Base-by-base conservation (phyloP, 2,329 filamentous ascomycete genomes). In the Curvularia sp. region DNA sequence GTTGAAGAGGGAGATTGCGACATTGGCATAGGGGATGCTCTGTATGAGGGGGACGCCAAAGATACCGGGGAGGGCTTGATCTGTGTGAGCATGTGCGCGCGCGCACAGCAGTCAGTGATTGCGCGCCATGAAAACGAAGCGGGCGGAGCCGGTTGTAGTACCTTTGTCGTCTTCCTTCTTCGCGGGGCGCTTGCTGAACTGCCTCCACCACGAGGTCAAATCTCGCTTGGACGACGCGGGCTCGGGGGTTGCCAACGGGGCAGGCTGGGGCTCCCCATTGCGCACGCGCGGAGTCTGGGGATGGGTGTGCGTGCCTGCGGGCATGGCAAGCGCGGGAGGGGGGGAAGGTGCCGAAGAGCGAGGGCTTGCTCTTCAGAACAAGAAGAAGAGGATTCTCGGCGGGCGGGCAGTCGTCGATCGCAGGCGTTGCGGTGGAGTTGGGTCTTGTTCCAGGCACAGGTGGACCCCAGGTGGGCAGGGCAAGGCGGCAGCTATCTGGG, bases 1-100 rank as follows among this genome's bases (percentile, higher is more conserved):
- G 75, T 98, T 93, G 66, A 95, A 91, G 28, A 99, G 86, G 22
- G 94, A 98, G 72, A 99, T 99, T 64, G 95, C 95, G 60, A 99
- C 95, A 74, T 98, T 99, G 58, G 95, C 95, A 77, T 99, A 98
- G 60, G 90, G 91, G 77, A 99, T 98, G 80, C 94, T 98, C 73
- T 93, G 89, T 70, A 93, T 91, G 58, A 99, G 85, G 39, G 95
- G 93, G 33, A 99, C 89, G 53, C 95, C 95, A 76, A 99, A 99
- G 63, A 99, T 98, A 66, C 93, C 93, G 60, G 87, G 87, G 4
- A 85, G 81, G 49, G 85, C 80, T 46, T 69, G 65, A 58, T 77
- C 75, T 77, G 20, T 22, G 28, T 31, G 13, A 33, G 31, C 31
- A 61, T 53, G 57, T 57, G 58, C 28, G 56, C 57, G 50, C 41